phyloP scores from a whole-genome alignment of 139 green algal genomes.

The Tetradesmus obliquus region DNA sequence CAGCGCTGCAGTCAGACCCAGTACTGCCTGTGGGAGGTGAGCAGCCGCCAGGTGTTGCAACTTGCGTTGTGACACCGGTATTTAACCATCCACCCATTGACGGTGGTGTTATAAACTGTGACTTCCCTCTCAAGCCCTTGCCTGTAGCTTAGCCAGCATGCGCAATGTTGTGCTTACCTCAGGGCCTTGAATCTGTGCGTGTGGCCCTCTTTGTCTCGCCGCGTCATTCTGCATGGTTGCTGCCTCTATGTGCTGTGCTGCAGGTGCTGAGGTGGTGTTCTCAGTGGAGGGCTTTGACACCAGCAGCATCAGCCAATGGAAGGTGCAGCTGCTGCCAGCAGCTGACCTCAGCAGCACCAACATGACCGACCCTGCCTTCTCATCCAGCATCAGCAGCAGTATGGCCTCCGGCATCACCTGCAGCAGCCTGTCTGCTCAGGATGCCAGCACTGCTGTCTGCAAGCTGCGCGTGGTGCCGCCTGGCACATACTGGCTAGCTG shows the following conservation, averaged over 20 bases:
- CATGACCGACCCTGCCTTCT: not conserved
- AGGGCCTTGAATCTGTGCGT: no score
- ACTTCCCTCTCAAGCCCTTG: no score
- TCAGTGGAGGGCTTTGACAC: not conserved
- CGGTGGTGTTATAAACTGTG: no score
- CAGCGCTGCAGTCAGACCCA: not conserved
- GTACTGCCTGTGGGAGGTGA: not conserved
- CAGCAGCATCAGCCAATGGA: conserved; percentile 3
- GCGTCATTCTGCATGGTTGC: no score
- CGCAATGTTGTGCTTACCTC: no score
- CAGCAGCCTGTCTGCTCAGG: not conserved
- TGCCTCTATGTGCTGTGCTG: not conserved
- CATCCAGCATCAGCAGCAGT: not conserved
- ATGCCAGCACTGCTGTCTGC: not conserved
- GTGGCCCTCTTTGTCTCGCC: no score
- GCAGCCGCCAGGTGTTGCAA: no score
- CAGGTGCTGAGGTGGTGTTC: not conserved
- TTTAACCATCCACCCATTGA: no score
- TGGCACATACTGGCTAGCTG: conserved; percentile 37
- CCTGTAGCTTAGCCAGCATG: no score
- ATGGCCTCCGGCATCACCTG: not conserved
- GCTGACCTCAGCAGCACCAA: not conserved
- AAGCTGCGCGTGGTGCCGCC: not conserved
- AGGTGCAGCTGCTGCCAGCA: not conserved
- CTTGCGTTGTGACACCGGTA: no score